Base-by-base conservation (phyloP, 2,329 filamentous ascomycete species). In the Xylariales sp. region DNA sequence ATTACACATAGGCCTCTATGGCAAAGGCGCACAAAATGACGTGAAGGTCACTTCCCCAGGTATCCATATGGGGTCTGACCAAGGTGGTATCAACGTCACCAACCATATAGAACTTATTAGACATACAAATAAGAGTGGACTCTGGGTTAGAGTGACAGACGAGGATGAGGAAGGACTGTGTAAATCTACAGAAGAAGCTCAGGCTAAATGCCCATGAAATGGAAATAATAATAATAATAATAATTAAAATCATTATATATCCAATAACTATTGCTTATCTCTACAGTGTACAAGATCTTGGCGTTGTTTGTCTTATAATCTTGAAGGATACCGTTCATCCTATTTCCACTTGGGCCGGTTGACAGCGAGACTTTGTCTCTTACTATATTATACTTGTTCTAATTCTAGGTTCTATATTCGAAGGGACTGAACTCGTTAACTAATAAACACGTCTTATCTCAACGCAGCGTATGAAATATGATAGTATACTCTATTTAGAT, bases 51-150 rank as follows among this genome's bases (percentile, higher is more conserved):
- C 65, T 5, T 70, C 68, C 1, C 68, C 58, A 9, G 65, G 68
- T 3, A 57, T 12, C 12, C 66, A 66, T 46, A 43, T 48, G 12
- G 63, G 53, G n/a, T 45, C 30, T 8, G 50, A 62, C 30, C 62
- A 62, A 43, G 43, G 16, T 7, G 65, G 63, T 0, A 70, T 70
- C 41, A 68, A 50, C 12, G 66, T 70, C 56, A 70, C 68, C 14
- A 68, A 69, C n/a, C 62, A 70, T 49, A 70, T 70, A 54, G 68
- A 70, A 48, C 59, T 69, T 6, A 55, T 69, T 7, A 46, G 65
- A 7, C 68, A 70, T 32, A 52, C 65, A 3, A 70, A 64, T 18
- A 61, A 57, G 52, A 64, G 68, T 16, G 68, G 68, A 16, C 61
- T 45, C 3, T 70, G 68, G 68, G 66, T 70, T 8, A 58, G 66